Conservation (phyloP, 306 rosid species). For the Parietaria judaica region DNA sequence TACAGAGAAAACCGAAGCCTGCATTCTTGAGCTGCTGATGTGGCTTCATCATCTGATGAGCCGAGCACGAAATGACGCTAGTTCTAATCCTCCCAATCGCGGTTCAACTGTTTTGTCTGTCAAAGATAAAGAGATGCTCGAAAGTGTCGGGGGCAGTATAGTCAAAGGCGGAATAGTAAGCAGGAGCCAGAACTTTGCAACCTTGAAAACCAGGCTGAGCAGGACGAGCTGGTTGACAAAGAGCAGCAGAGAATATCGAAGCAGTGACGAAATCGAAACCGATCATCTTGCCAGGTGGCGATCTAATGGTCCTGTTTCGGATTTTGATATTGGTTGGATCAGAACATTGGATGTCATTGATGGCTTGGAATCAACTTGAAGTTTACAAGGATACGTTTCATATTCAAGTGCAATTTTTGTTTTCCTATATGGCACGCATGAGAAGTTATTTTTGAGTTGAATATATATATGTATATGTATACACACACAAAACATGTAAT, state of each 20-base stretch:
- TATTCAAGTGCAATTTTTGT: background rate
- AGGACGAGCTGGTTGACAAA: constrained; percentile 59
- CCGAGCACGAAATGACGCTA: constrained; percentile 46
- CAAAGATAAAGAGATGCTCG: constrained; percentile 79
- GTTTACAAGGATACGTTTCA: background rate
- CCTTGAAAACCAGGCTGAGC: constrained; percentile 46
- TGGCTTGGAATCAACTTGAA: constrained; percentile 49
- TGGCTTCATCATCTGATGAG: constrained; percentile 77
- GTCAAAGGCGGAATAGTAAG: constrained; percentile 53
- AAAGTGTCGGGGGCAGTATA: constrained; percentile 46
- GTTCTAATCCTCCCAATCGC: constrained; percentile 27
- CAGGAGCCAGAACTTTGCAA: constrained; percentile 66
- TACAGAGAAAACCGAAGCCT: constrained; percentile 59
- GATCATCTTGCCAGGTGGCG: constrained; percentile 38
- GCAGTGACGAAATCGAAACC: constrained; percentile 29
- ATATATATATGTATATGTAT: too few relatives aligned
- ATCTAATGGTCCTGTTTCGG: constrained; percentile 44
- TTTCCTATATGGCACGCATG: too few relatives aligned
- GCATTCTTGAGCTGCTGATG: constrained; percentile 56
- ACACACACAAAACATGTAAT: too few relatives aligned
- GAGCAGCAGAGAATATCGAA: constrained; percentile 67
- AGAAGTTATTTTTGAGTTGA: too few relatives aligned
- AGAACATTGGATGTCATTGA: constrained; percentile 71
- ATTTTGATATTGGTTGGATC: constrained; percentile 50
- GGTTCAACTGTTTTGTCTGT: constrained; percentile 36